phyloP scores from a whole-genome alignment of 768 basidiomycete species.

The Porpolomopsis calyptriformis region DNA sequence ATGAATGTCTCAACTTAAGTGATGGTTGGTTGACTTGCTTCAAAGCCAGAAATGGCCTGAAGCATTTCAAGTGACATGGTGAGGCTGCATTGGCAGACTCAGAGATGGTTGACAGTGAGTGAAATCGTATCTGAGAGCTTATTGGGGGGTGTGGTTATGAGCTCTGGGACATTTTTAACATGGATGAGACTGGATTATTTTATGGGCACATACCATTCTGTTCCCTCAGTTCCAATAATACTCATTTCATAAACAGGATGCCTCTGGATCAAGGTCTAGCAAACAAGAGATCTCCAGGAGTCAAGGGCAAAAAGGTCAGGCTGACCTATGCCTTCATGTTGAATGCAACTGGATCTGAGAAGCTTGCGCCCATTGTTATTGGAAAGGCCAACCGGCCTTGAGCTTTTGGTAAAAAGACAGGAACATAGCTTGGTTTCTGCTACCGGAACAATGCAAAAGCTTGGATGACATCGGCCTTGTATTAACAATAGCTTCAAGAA shows the following conservation, averaged over 20 bases:
- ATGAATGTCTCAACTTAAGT: constrained; percentile 24
- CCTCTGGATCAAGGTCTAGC: constrained; percentile 23
- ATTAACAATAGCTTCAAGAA: constrained; percentile 24
- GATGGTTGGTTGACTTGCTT: constrained; percentile 24
- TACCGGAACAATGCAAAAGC: constrained; percentile 25
- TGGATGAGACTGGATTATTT: constrained; percentile 27
- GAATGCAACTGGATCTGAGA: constrained; percentile 26
- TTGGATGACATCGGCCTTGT: constrained; percentile 27
- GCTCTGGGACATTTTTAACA: constrained; percentile 25
- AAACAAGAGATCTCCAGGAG: constrained; percentile 16
- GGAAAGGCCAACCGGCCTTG: constrained; percentile 22
- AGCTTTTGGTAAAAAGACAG: constrained; percentile 20
- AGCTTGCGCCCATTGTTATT: constrained; percentile 22
- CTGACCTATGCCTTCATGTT: constrained; percentile 24
- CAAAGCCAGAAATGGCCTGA: constrained; percentile 18
- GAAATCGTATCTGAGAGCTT: constrained; percentile 16
- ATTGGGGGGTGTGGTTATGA: constrained; percentile 20
- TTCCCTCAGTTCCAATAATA: not conserved
- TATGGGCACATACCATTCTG: constrained; percentile 18
- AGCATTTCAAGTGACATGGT: constrained; percentile 21
- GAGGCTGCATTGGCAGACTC: constrained; percentile 23
- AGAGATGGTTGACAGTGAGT: constrained; percentile 18
- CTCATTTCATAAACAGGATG: constrained; percentile 14
- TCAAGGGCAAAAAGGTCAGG: constrained; percentile 24
- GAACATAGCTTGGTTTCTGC: constrained; percentile 19